A percentile compares a stretch with the other conserved stretches of the same genome.
phyloP scores from a whole-genome alignment of 805 yeast genomes.

The Candida nanaspora region DNA sequence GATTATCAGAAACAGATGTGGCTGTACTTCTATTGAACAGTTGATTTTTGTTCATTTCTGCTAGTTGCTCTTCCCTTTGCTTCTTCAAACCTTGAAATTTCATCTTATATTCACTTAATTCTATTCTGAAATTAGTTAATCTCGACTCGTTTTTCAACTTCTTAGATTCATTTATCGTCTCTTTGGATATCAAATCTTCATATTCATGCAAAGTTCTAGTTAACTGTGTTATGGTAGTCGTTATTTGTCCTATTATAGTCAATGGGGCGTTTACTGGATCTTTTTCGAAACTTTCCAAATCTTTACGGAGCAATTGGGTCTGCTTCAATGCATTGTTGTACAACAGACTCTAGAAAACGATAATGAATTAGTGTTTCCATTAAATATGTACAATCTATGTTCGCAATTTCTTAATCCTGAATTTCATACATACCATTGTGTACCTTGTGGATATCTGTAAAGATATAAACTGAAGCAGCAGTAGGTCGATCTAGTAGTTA shows the following conservation, averaged over 20 bases:
- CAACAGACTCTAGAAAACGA: conserved; percentile 85
- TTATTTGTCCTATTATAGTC: conserved; percentile 53
- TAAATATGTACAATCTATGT: too few species aligned
- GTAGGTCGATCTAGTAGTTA: too few species aligned
- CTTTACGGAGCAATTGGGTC: conserved; percentile 63
- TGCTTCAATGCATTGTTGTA: conserved; percentile 89
- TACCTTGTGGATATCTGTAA: too few species aligned
- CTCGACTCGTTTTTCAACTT: conserved; percentile 54
- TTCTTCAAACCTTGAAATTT: conserved; percentile 48
- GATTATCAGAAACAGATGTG: conserved; percentile 36
- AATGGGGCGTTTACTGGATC: conserved; percentile 65
- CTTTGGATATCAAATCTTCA: conserved; percentile 38
- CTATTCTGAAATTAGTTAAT: conserved; percentile 47
- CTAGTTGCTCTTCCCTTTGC: conserved; percentile 46
- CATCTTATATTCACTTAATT: conserved; percentile 36
- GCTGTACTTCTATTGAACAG: conserved; percentile 32
- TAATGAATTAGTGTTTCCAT: too few species aligned
- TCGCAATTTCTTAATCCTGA: too few species aligned
- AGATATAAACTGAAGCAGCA: too few species aligned
- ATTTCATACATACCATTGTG: too few species aligned
- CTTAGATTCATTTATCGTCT: conserved; percentile 48
- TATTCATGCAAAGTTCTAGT: conserved; percentile 58
- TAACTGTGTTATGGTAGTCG: conserved; percentile 74
- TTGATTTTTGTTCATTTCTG: conserved; percentile 41
- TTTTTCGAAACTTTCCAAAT: conserved; percentile 57